Evolutionary conservation across 352 stramenopile genomes (phyloP), one percentile per base, ranked within the genome.

Genomic region (Globisporangium viniferum): DNA sequence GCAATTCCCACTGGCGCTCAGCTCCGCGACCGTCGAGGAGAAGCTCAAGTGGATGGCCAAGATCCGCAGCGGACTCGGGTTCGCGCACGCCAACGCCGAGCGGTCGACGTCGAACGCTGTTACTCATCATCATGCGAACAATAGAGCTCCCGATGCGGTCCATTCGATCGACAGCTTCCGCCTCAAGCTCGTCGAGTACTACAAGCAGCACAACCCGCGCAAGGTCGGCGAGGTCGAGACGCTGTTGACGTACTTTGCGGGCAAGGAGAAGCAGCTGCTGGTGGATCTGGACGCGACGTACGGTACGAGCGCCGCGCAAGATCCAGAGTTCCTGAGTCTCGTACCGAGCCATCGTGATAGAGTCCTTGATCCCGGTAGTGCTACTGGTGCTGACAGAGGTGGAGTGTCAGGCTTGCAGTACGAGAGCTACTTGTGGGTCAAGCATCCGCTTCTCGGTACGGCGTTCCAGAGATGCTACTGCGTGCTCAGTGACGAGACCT

Each of bases 191-290:
- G 64, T 97, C 8, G 85, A 80, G 53, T 98, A 97, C 63, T 98
- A 98, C 67, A 77, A 93, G 67, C 90, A 88, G 44, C 86, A 98
- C 61, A 96, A 97, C 71, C 89, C 93, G 0, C 82, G 91, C 61
- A 96, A 97, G 46, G 72, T 97, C 1, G 75, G 75, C 1, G 90
- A 98, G 49, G 84, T 98, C 6, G 86, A 92, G 24, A 73, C 83
- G 7, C 55, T 93, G 29, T 64, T 92, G 2, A 66, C 78, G 6
- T 89, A 88, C 57, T 93, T 93, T 69, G 54, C 68, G 0, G 86
- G 83, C 8, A 76, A 77, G 0, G 86, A 92, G 68, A 71, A 68
- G 0, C 79, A 90, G 59, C 65, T 93, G n/a, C 67, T 93, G 22
- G 29, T 59, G 2, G 74, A 89, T 29, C 68, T 93, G 49, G 86